Evolutionary conservation across 108 stramenopile species (phyloP).

Genomic region (Cyclotella sp.): DNA sequence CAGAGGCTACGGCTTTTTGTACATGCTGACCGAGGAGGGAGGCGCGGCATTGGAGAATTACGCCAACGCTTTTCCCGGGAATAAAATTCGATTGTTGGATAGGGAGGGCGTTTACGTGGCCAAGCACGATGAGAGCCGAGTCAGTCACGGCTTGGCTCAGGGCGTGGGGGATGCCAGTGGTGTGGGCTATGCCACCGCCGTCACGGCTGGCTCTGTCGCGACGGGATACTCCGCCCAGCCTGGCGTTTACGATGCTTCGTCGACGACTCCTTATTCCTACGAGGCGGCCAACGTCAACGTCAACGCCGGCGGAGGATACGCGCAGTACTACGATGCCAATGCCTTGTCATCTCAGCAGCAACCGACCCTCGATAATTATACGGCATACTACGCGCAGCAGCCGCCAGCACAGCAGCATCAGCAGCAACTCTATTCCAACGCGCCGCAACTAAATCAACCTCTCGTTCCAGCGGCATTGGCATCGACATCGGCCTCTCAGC

Average conservation of each 20-base stretch:
- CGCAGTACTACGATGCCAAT: background rate
- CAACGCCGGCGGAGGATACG: background rate
- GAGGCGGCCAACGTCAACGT: background rate
- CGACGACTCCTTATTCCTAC: background rate
- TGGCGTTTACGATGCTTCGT: background rate
- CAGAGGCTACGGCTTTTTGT: slow-evolving; percentile 56
- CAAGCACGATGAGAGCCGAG: slow-evolving; percentile 40
- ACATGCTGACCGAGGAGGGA: slow-evolving; percentile 46
- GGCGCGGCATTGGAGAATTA: slow-evolving; percentile 37
- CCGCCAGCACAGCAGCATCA: slow-evolving; percentile 14
- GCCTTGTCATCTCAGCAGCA: slow-evolving; percentile 16
- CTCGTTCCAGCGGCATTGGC: background rate
- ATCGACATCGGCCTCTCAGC: no score
- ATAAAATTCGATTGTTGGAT: slow-evolving; percentile 45
- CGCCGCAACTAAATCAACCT: background rate
- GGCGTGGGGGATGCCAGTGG: background rate
- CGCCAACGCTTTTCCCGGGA: slow-evolving; percentile 39
- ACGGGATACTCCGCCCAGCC: slow-evolving; percentile 4
- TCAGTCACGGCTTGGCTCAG: background rate
- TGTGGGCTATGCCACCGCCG: background rate
- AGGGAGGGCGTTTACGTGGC: slow-evolving; percentile 46
- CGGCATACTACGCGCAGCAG: slow-evolving; percentile 1
- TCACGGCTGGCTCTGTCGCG: background rate
- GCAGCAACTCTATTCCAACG: slow-evolving; percentile 6
- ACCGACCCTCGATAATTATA: slow-evolving; percentile 1